Evolutionary conservation across 2,329 filamentous ascomycete species (phyloP), one percentile per base, ranked within the genome.

Genomic region (Monilinia aucupariae): DNA sequence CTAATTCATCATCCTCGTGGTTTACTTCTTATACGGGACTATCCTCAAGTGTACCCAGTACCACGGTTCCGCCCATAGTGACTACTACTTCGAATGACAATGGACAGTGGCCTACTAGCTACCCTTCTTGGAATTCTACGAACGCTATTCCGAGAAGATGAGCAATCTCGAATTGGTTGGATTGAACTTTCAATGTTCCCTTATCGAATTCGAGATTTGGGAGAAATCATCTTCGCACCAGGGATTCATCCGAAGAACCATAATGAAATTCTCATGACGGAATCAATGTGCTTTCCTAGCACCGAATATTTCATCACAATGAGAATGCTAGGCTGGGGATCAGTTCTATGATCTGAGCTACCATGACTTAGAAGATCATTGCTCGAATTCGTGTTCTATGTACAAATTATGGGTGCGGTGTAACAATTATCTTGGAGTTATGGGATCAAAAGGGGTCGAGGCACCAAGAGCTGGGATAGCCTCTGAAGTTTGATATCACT

Each of bases 401-500:
- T 63, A 47, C 43, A 60, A 37, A 37, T 5, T 37, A 53, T 41
- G 30, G 22, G 25, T 43, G 9, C 17, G 54, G 5, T 7, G 22
- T 34, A 25, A 37, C 20, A 47, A 34, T 47, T 20, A 25, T 2
- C 47, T 37, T 12, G 54, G 54, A 58, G 54, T 58, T 58, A 8
- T 34, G n/a, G 47, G 20, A 51, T 32, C 4, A 12, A 32, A 56
- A 22, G 39, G 30, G 37, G n/a, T 13, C 37, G 65, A 64, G 69
- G 65, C 64, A 68, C 71, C 71, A 73, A 72, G 71, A 68, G 71
- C 71, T 73, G 71, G 70, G 63, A 64, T 15, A 68, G 67, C 68
- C 53, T 49, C 8, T 30, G 27, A 30, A 30, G 27, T 25, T 48
- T 62, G 30, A 41, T 22, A 20, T 34, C 8, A 43, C n/a, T n/a